phyloP scores from a whole-genome alignment of 2,329 filamentous ascomycete genomes.

The Penicillium sp. region DNA sequence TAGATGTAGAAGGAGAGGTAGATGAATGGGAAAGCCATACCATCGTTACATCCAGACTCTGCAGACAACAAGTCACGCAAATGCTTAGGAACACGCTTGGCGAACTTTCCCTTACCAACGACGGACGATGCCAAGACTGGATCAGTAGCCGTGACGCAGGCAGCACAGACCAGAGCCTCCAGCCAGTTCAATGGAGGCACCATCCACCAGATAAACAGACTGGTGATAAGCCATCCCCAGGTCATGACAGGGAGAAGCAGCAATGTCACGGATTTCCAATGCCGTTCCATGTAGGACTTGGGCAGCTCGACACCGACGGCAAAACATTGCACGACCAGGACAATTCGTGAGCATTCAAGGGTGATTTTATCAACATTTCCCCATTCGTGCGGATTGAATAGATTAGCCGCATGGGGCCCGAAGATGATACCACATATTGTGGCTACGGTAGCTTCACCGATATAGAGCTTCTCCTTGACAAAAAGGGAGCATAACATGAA shows the following conservation, averaged over 20 bases:
- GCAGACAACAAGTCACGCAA: constrained; percentile 90
- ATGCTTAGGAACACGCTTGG: constrained; percentile 96
- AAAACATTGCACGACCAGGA: constrained; percentile 71
- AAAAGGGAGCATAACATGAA: constrained; percentile 99
- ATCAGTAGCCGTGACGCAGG: constrained; percentile 95
- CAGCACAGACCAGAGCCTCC: constrained; percentile 80
- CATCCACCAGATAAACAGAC: constrained; percentile 93
- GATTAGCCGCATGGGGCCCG: constrained; percentile 63
- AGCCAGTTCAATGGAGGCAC: constrained; percentile 77
- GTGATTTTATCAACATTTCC: constrained; percentile 68
- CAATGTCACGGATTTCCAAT: constrained; percentile 90
- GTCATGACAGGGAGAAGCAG: constrained; percentile 96
- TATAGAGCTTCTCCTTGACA: constrained; percentile 98
- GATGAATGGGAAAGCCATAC: constrained; percentile 98
- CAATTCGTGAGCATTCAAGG: constrained; percentile 68
- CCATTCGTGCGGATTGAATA: constrained; percentile 62
- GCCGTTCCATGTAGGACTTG: constrained; percentile 85
- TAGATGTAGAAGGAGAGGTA: constrained; percentile 91
- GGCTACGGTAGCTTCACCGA: constrained; percentile 94
- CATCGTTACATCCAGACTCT: constrained; percentile 98
- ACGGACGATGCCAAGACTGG: constrained; percentile 96
- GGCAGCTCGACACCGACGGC: constrained; percentile 71
- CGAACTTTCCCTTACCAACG: constrained; percentile 98
- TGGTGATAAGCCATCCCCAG: constrained; percentile 79
- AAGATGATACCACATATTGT: constrained; percentile 70